phyloP scores from a whole-genome alignment of 768 basidiomycete genomes.

The Heimioporus sp. region DNA sequence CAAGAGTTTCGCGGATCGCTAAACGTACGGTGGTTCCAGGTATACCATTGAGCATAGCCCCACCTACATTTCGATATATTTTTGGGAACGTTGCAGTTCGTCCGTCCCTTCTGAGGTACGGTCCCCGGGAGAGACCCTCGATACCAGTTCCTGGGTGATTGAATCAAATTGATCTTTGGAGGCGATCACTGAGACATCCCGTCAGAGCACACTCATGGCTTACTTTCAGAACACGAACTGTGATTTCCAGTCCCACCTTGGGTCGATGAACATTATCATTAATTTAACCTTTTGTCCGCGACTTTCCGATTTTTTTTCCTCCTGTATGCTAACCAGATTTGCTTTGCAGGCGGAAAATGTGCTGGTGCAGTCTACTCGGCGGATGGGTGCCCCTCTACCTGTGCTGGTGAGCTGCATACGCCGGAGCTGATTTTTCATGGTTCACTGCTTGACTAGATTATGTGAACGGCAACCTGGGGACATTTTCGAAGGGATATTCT shows the following conservation, averaged over 20 bases:
- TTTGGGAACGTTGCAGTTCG: conserved; percentile 38
- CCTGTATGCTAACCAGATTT: neutral
- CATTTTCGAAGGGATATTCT: conserved; percentile 20
- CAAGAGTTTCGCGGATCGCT: neutral
- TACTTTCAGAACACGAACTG: too few species aligned
- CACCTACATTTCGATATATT: conserved; percentile 36
- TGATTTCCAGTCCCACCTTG: too few species aligned
- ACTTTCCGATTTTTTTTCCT: too few species aligned
- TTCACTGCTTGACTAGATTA: conserved; percentile 46
- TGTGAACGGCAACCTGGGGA: conserved; percentile 33
- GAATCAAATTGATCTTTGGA: too few species aligned
- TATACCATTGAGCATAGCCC: conserved; percentile 10
- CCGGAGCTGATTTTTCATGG: neutral
- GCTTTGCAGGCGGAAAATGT: conserved; percentile 29
- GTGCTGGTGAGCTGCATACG: conserved; percentile 20
- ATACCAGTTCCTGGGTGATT: too few species aligned
- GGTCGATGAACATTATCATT: too few species aligned
- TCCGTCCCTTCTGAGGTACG: conserved; percentile 35
- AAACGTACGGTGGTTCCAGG: neutral
- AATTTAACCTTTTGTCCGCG: too few species aligned
- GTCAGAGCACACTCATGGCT: too few species aligned
- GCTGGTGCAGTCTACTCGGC: conserved; percentile 22
- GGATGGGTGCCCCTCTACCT: conserved; percentile 26
- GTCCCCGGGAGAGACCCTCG: conserved; percentile 8
- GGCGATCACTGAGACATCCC: too few species aligned